Conservation (phyloP, 495 filamentous ascomycete genomes). For the Neurospora intermedia region DNA sequence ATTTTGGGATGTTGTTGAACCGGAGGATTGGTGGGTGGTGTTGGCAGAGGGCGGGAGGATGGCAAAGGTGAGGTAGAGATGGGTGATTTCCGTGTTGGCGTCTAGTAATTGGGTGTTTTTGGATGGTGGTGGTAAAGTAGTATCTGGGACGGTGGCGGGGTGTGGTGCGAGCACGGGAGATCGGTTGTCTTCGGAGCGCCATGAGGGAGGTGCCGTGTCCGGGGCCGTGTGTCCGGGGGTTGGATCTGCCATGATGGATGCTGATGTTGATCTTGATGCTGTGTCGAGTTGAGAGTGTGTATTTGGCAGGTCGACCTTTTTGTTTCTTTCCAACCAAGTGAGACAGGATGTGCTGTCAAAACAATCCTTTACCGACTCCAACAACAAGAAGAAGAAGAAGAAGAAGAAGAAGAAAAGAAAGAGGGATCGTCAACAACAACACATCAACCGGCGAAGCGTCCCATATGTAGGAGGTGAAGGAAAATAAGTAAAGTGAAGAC, state of each 20-base stretch:
- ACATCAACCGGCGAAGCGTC: background rate
- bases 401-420: background rate
- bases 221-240: background rate
- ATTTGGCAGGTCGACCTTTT: background rate
- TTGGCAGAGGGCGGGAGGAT: conserved; percentile 53
- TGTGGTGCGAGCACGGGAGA: background rate
- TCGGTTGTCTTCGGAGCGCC: background rate
- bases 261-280: background rate
- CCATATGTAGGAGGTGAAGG: background rate
- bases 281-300: background rate
- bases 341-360: background rate
- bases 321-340: background rate
- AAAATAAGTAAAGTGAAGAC: background rate
- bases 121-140: background rate
- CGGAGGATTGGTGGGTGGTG: conserved; percentile 25
- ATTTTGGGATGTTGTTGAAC: background rate
- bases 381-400: background rate
- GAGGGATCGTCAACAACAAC: background rate
- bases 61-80: conserved; percentile 64
- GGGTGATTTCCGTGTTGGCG: conserved; percentile 36
- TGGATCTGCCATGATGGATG: background rate
- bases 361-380: background rate
- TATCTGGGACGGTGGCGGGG: background rate
- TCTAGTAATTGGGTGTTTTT: background rate
- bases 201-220: background rate